These are phyloP conservation scores for Gymnopilus dilepis DNA, from an alignment of 768 basidiomycete species.

Conservation along the genomic window DNA sequence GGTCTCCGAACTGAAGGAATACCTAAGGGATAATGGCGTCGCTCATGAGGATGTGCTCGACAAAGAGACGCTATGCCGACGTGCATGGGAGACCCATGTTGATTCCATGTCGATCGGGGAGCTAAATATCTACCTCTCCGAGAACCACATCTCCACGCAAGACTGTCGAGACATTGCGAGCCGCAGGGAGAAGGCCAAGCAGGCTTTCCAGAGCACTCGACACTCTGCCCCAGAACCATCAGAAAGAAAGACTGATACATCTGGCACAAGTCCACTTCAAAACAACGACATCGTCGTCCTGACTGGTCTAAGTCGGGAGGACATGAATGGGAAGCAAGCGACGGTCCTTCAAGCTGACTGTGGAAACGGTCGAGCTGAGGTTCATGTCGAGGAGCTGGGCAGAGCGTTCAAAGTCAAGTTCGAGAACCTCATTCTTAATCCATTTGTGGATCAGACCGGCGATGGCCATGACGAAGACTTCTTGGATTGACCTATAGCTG, in stretches of 20 bases:
- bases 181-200: slow-evolving; percentile 23
- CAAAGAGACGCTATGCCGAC: slow-evolving; percentile 25
- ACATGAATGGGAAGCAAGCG: slow-evolving; percentile 26
- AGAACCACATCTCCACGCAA: slow-evolving; percentile 18
- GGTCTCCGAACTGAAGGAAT: slow-evolving; percentile 22
- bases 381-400: slow-evolving; percentile 20
- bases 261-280: slow-evolving; percentile 12
- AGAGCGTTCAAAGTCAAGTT: slow-evolving; percentile 26
- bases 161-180: slow-evolving; percentile 21
- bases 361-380: slow-evolving; percentile 18
- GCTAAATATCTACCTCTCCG: slow-evolving; percentile 20
- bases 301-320: slow-evolving; percentile 21
- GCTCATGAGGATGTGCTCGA: slow-evolving; percentile 22
- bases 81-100: slow-evolving; percentile 25
- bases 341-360: slow-evolving; percentile 19
- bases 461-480: slow-evolving; percentile 19
- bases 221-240: neutral
- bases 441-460: slow-evolving; percentile 10
- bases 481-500: slow-evolving; percentile 14
- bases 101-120: slow-evolving; percentile 24
- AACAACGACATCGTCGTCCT: slow-evolving; percentile 21
- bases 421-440: slow-evolving; percentile 16
- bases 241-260: neutral
- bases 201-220: slow-evolving; percentile 15
- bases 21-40: slow-evolving; percentile 21